A percentile compares a stretch with the other conserved stretches of the same genome.
Evolutionary conservation across 2,329 filamentous ascomycete genomes (phyloP).

Genomic region (Septoria petroselini): DNA sequence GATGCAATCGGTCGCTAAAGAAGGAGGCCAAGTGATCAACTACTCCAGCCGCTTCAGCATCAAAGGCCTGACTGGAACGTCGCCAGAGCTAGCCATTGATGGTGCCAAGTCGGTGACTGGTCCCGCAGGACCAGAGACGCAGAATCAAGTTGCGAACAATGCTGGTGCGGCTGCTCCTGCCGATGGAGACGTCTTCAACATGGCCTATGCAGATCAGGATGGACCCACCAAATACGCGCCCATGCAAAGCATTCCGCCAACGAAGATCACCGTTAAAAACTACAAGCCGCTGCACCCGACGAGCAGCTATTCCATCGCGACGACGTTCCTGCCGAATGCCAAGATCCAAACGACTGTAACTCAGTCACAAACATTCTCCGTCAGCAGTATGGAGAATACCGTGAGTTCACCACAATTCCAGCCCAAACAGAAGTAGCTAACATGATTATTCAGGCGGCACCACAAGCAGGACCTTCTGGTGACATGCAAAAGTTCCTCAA

Average conservation of each 20-base stretch:
- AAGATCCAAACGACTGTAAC: slow-evolving; percentile 53
- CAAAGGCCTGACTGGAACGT: slow-evolving; percentile 60
- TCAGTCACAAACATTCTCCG: slow-evolving; percentile 50
- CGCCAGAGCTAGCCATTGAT: slow-evolving; percentile 44
- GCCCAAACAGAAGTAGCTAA: slow-evolving; percentile 8
- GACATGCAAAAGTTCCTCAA: slow-evolving; percentile 58
- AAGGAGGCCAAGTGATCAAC: slow-evolving; percentile 56
- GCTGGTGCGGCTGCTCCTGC: slow-evolving; percentile 24
- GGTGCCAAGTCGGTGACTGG: slow-evolving; percentile 40
- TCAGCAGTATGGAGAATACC: slow-evolving; percentile 56
- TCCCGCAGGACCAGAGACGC: slow-evolving; percentile 41
- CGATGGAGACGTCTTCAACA: slow-evolving; percentile 28
- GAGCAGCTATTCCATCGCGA: slow-evolving; percentile 54
- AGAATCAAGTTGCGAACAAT: slow-evolving; percentile 34
- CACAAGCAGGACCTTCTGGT: slow-evolving; percentile 50
- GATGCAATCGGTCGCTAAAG: slow-evolving; percentile 55
- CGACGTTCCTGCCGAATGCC: slow-evolving; percentile 46
- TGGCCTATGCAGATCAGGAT: slow-evolving; percentile 57
- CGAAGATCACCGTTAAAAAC: slow-evolving; percentile 55
- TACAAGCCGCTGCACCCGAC: slow-evolving; percentile 54
- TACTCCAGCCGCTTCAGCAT: slow-evolving; percentile 65
- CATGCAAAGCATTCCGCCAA: slow-evolving; percentile 58
- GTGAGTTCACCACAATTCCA: slow-evolving; percentile 43
- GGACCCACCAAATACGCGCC: slow-evolving; percentile 60
- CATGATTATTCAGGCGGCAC: slow-evolving; percentile 48